Percentiles rank a stretch among this genome's conserved stretches.
Conservation (phyloP, 768 basidiomycete genomes). For the Boletus patriciae region DNA sequence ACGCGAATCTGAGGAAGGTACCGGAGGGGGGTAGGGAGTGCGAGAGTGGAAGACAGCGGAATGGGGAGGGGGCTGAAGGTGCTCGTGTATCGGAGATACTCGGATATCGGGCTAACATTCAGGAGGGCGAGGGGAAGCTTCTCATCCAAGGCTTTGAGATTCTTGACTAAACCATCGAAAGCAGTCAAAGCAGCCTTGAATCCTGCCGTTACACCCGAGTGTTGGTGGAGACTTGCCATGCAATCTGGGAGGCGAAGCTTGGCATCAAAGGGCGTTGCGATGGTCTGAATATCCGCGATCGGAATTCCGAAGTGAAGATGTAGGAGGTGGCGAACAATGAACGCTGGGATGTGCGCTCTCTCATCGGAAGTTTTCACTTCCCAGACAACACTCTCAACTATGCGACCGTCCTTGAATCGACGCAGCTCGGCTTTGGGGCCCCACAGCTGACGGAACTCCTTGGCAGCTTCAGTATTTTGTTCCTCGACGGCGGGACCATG, state of each 20-base stretch:
- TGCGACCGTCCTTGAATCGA: slow-evolving; percentile 94
- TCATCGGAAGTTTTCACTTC: slow-evolving; percentile 80
- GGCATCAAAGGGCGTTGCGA: slow-evolving; percentile 59
- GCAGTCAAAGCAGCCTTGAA: slow-evolving; percentile 75
- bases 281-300: slow-evolving; percentile 49
- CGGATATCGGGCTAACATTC: slow-evolving; percentile 72
- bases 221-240: slow-evolving; percentile 42
- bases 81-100: slow-evolving; percentile 78
- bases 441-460: slow-evolving; percentile 84
- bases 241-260: slow-evolving; percentile 58
- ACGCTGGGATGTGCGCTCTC: slow-evolving; percentile 70
- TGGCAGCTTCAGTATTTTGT: slow-evolving; percentile 46
- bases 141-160: slow-evolving; percentile 70
- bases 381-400: slow-evolving; percentile 96
- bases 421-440: slow-evolving; percentile 89
- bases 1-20: slow-evolving; percentile 72
- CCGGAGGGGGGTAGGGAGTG: slow-evolving; percentile 58
- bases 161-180: slow-evolving; percentile 75
- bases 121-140: slow-evolving; percentile 75
- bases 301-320: slow-evolving; percentile 71
- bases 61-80: slow-evolving; percentile 80
- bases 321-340: slow-evolving; percentile 75
- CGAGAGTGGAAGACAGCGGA: slow-evolving; percentile 48
- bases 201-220: slow-evolving; percentile 44
- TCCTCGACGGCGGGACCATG: slow-evolving; percentile 83